Base-by-base conservation (phyloP, 1,139 yeast species). In the Kodamaea sp. region DNA sequence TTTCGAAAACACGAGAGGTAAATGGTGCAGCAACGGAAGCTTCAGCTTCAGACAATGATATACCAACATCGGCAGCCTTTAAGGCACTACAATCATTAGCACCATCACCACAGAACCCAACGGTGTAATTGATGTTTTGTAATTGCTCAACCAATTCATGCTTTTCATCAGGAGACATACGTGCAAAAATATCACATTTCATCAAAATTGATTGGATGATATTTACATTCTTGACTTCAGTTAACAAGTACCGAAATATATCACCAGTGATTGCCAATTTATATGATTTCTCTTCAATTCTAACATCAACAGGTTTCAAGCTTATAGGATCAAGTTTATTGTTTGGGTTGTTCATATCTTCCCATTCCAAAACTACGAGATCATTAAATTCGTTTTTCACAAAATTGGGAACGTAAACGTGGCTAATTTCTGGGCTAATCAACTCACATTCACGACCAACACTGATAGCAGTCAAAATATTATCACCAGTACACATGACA, bases 1-100 rank as follows among this genome's bases (percentile, higher is more conserved):
- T 89, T 51, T 92, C 96, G 63, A 92, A 92, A 1, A 78, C 63
- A 36, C 94, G 75, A 1, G 96, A 87, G 0, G 99, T 94, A 59
- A 92, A 92, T 2, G 99, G 98, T 0, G 98, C 97, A 1, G 98
- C 98, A 15, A 94, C 97, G 5, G 96, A 86, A 0, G 98, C 98
- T 58, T 92, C 99, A 0, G 98, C 98, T 58, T 92, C 98, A 26
- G 96, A 86, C 36, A 92, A 69, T 0, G 97, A 90, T 25, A 94
- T 81, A 15, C 99, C 98, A 34, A 92, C 96, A 64, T 92, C 96
- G 0, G 98, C 97, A 6, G 96, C 96, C 54, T 90, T 92, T 42
- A 92, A 70, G 0, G 99, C 99, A 50, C 98, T 98, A 64, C 97
- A 92, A 59, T 92, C 99, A 62, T 92, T 84, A 2, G 94, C 94